Conservation (phyloP, 2,329 filamentous ascomycete genomes). For the Colletotrichum tropicale region DNA sequence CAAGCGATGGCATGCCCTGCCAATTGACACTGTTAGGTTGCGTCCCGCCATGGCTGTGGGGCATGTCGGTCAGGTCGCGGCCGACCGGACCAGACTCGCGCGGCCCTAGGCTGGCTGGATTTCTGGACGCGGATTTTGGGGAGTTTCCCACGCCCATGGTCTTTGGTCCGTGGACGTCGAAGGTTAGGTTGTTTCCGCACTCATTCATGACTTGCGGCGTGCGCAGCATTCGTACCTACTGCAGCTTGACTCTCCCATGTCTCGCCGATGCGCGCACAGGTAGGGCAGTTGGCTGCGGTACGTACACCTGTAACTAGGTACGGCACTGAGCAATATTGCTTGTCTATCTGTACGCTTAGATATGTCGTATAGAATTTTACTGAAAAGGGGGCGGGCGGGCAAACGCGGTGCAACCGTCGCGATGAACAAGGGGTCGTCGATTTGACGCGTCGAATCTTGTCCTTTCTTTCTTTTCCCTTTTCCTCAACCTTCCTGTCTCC, state of each 20-base stretch:
- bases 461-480: background rate
- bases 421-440: background rate
- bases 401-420: conserved; percentile 23
- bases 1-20: conserved; percentile 3
- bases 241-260: background rate
- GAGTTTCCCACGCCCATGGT: background rate
- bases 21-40: conserved; percentile 8
- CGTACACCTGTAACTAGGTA: background rate
- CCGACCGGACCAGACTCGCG: conserved; percentile 9
- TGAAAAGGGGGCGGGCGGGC: background rate
- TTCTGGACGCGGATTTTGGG: background rate
- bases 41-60: conserved; percentile 11
- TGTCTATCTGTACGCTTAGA: background rate
- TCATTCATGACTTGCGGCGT: background rate
- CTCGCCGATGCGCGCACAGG: background rate
- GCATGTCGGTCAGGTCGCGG: conserved; percentile 12
- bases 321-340: background rate
- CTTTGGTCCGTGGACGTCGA: background rate
- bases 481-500: background rate
- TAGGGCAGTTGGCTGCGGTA: background rate
- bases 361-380: background rate
- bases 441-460: background rate
- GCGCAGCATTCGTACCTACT: background rate
- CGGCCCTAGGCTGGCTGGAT: background rate
- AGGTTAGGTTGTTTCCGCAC: background rate